phyloP scores from a whole-genome alignment of 2,329 filamentous ascomycete genomes.

The Aspergillus clavatus region DNA sequence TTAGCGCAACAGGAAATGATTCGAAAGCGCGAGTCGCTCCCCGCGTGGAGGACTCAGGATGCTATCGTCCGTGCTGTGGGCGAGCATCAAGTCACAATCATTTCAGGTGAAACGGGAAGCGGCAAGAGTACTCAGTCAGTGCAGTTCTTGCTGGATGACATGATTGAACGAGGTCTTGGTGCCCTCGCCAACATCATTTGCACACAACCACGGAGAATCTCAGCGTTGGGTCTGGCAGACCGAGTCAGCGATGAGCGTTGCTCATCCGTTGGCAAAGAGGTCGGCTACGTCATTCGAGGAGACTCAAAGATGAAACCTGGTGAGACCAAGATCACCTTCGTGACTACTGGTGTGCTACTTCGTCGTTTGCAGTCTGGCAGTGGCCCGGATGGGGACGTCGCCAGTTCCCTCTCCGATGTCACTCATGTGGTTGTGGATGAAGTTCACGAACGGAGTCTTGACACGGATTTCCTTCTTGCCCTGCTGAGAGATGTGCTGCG shows the following conservation, averaged over 20 bases:
- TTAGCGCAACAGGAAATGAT: constrained; percentile 71
- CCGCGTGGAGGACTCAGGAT: constrained; percentile 81
- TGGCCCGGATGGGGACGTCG: constrained; percentile 71
- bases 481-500: constrained; percentile 77
- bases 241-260: constrained; percentile 91
- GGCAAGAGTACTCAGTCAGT: constrained; percentile 97
- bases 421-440: constrained; percentile 96
- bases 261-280: constrained; percentile 72
- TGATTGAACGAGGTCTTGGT: constrained; percentile 72
- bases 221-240: constrained; percentile 87
- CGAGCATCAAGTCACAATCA: constrained; percentile 83
- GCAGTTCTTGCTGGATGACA: constrained; percentile 89
- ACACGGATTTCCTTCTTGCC: constrained; percentile 89
- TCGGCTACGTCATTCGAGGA: constrained; percentile 87
- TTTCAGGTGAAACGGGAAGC: constrained; percentile 93
- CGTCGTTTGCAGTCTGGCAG: constrained; percentile 87
- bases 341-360: constrained; percentile 90
- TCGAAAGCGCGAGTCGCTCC: constrained; percentile 64
- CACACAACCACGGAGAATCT: constrained; percentile 91
- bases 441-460: constrained; percentile 89
- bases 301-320: constrained; percentile 70
- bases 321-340: constrained; percentile 85
- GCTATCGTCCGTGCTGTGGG: constrained; percentile 71
- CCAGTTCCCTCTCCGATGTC: constrained; percentile 77
- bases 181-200: constrained; percentile 83